Evolutionary conservation across 768 basidiomycete species (phyloP).

Genomic region (Crepidotus variabilis): DNA sequence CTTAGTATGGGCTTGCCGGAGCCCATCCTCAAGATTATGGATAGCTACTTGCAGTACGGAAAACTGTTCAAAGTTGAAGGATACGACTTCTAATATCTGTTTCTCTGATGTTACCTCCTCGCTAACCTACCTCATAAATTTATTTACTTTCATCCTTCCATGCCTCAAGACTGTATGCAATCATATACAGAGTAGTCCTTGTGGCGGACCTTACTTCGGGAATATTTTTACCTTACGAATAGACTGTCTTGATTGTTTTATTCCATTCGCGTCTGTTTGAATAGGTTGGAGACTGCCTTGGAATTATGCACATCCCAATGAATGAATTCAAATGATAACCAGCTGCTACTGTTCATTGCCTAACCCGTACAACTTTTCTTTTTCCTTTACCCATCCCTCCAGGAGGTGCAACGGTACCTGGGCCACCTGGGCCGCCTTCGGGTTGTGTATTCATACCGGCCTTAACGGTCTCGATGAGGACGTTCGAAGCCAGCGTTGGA

Average conservation of each 20-base stretch:
- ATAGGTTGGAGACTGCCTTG: no score
- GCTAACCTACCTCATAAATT: no score
- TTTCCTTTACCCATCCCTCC: slow-evolving; percentile 64
- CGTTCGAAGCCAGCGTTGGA: slow-evolving; percentile 70
- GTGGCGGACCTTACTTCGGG: no score
- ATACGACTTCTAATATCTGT: slow-evolving; percentile 65
- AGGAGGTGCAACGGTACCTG: slow-evolving; percentile 27
- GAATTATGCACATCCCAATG: no score
- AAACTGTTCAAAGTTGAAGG: slow-evolving; percentile 86
- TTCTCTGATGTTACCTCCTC: background rate
- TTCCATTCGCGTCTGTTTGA: no score
- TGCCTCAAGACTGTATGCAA: no score
- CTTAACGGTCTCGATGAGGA: slow-evolving; percentile 80
- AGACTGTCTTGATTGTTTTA: no score
- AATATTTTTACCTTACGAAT: no score
- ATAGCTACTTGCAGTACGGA: slow-evolving; percentile 86
- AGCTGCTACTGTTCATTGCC: slow-evolving; percentile 3
- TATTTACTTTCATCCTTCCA: no score
- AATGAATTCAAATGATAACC: no score
- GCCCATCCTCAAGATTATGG: slow-evolving; percentile 88
- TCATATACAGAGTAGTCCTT: no score
- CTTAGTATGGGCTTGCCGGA: slow-evolving; percentile 94
- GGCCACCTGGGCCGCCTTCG: slow-evolving; percentile 25
- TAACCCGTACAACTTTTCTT: slow-evolving; percentile 72
- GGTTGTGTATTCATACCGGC: slow-evolving; percentile 77